Percentiles rank a stretch among this genome's conserved stretches.
phyloP scores from a whole-genome alignment of 2,329 filamentous ascomycete species.

The Phyllosticta paracitricarpa region DNA sequence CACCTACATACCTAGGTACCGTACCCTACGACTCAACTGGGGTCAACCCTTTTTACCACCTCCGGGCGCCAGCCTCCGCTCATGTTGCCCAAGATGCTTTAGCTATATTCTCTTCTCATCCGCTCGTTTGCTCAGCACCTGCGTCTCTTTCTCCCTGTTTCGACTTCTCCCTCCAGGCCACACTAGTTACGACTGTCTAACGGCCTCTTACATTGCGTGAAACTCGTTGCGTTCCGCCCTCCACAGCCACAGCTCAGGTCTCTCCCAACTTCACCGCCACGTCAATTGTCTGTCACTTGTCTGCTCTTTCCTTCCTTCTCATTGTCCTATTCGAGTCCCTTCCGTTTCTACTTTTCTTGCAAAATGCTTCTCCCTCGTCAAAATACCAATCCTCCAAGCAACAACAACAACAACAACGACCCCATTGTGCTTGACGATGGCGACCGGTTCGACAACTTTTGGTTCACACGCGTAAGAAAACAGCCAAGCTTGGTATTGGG shows the following conservation, averaged over 20 bases:
- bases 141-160: background rate
- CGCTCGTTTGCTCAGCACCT: background rate
- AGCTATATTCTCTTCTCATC: background rate
- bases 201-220: background rate
- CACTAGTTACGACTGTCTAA: background rate
- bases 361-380: constrained; percentile 6
- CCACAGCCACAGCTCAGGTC: background rate
- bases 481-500: background rate
- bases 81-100: background rate
- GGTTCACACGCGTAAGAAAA: constrained; percentile 1
- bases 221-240: background rate
- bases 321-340: background rate
- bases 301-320: background rate
- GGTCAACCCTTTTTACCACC: background rate
- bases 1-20: background rate
- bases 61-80: background rate
- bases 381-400: background rate
- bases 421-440: background rate
- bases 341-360: background rate
- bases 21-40: background rate
- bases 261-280: background rate
- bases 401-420: background rate
- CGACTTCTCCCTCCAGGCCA: background rate
- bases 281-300: background rate
- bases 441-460: background rate